A percentile compares a stretch with the other conserved stretches of the same genome.
Conservation (phyloP, 2,329 filamentous ascomycete genomes). For the Trichoderma hamatum region DNA sequence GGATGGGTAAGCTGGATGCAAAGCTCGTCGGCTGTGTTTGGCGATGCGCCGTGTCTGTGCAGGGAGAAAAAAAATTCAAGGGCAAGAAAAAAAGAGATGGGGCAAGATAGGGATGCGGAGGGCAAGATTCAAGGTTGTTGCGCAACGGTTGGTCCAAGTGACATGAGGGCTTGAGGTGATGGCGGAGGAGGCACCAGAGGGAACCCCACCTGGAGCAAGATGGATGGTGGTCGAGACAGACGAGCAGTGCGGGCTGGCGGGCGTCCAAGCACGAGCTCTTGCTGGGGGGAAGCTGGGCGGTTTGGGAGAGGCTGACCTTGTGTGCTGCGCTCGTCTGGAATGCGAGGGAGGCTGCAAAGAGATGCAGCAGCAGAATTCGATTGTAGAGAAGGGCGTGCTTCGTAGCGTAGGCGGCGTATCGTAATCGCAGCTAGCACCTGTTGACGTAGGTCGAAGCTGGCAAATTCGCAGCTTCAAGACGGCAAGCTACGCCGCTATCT, state of each 20-base stretch:
- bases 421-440: conserved; percentile 9
- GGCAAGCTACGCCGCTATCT: conserved; percentile 23
- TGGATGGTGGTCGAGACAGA: conserved; percentile 38
- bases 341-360: conserved; percentile 3
- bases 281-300: conserved; percentile 11
- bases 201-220: conserved; percentile 38
- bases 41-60: background rate
- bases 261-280: conserved; percentile 25
- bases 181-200: conserved; percentile 34
- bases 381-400: background rate
- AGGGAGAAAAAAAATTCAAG: conserved; percentile 9
- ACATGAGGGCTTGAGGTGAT: conserved; percentile 26
- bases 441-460: conserved; percentile 25
- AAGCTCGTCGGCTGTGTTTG: conserved; percentile 7
- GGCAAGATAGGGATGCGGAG: conserved; percentile 24
- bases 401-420: conserved; percentile 18
- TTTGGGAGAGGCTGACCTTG: conserved; percentile 17
- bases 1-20: conserved; percentile 22
- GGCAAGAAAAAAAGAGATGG: conserved; percentile 16
- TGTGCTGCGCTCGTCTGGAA: conserved; percentile 15
- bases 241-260: conserved; percentile 25
- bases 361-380: conserved; percentile 10
- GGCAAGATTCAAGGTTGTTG: conserved; percentile 25
- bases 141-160: conserved; percentile 25
- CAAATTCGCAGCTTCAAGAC: conserved; percentile 18